Conservation (phyloP, 208 protist species). For the Trypanosoma theileri region DNA sequence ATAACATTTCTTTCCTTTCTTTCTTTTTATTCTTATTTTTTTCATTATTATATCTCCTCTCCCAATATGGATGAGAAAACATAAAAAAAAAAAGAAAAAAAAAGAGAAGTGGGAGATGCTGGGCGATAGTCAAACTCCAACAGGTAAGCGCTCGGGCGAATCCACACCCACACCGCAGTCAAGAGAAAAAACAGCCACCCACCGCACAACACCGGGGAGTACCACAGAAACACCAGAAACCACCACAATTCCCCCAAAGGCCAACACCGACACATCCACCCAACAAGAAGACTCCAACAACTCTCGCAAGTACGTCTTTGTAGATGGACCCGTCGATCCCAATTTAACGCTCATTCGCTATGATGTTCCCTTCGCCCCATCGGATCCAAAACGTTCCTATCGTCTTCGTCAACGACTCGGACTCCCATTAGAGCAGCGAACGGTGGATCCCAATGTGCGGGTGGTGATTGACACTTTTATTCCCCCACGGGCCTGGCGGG, state of each 20-base stretch:
- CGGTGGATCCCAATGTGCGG: constrained; percentile 78
- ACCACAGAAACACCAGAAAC: too few relatives aligned
- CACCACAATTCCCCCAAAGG: neutral
- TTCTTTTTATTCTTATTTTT: constrained; percentile 23
- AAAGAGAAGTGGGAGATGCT: neutral
- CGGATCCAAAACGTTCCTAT: constrained; percentile 61
- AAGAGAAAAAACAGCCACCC: too few relatives aligned
- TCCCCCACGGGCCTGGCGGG: constrained; percentile 70
- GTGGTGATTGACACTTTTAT: constrained; percentile 85
- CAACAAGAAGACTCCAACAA: neutral
- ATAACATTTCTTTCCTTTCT: constrained; percentile 3
- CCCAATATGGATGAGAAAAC: neutral
- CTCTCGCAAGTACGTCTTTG: constrained; percentile 50
- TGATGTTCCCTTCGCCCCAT: constrained; percentile 72
- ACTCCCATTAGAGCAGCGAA: constrained; percentile 26
- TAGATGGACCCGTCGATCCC: constrained; percentile 62
- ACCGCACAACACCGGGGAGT: too few relatives aligned
- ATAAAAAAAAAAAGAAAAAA: neutral
- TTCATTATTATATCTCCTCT: constrained; percentile 4
- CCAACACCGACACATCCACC: neutral
- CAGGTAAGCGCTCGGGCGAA: too few relatives aligned
- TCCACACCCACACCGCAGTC: too few relatives aligned
- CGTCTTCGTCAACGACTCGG: constrained; percentile 52
- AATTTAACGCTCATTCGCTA: constrained; percentile 70
- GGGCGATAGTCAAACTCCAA: too few relatives aligned